Evolutionary conservation across 2,329 filamentous ascomycete species (phyloP), one percentile per base, ranked within the genome.

Genomic region (Amesomyces nigricolor): DNA sequence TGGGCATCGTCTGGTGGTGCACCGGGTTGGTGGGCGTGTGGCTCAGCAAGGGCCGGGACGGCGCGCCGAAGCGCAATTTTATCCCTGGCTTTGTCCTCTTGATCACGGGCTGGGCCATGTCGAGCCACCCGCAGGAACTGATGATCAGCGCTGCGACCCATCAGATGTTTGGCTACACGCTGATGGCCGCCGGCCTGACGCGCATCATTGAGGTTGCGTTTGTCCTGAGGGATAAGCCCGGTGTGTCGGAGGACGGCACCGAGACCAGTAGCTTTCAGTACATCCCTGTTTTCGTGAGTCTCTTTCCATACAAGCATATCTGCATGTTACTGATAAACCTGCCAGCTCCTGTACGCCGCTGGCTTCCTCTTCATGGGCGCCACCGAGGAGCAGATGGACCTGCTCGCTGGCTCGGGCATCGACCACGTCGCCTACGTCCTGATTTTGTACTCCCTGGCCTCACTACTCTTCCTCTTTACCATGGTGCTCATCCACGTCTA

Each of bases 1-100:
- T 99, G 92, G 94, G 94, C n/a, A 83, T 99, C 59, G 85, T 99
- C 50, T 99, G 94, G 94, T 99, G 92, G 92, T 88, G 85, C 65
- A 92, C 94, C 7, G 94, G 94, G 22, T 75, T 99, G 30, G 81
- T 92, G 10, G 94, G 94, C 42, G 80, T 99, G 51, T 99, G 92
- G 94, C 78, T 99, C 39, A 95, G 90, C 69, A 82, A 83, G 60
- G 89, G 86, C 68, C 83, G 89, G 54, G 85, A 92, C 60, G 92
- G 94, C 50, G 79, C 83, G 42, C 91, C 94, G 8, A 91, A 92
- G 77, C 83, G 94, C 63, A 99, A 99, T 73, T 83, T 99, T 58
- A 85, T 99, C 53, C 94, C 94, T 0, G 91, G 84, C 11, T 88
- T 97, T 60, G 90, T 99, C 56, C 88, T 99, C 57, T 72, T 95